These are phyloP conservation scores for Hypoxylon lienhwacheense DNA, from an alignment of 495 filamentous ascomycete genomes.

Conservation along the genomic window DNA sequence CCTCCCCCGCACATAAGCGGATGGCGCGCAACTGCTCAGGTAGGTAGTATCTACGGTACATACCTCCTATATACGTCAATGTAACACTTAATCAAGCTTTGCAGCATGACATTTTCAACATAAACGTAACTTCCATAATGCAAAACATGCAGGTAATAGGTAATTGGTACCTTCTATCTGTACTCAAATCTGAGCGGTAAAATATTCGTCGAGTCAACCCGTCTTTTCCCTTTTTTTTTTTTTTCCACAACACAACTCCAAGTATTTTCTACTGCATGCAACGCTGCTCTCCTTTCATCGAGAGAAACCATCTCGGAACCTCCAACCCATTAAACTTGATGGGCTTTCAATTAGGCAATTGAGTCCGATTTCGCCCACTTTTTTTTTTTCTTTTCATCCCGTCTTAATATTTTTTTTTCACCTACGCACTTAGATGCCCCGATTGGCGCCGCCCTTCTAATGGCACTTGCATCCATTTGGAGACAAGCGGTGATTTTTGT, in stretches of 20 bases:
- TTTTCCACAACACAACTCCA: too few relatives aligned
- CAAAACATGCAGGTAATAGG: neutral
- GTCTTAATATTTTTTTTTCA: constrained; percentile 9
- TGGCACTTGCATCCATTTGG: constrained; percentile 35
- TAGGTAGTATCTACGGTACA: too few relatives aligned
- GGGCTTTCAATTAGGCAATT: constrained; percentile 34
- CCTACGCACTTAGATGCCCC: constrained; percentile 17
- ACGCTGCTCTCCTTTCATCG: constrained; percentile 14
- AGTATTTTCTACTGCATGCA: constrained; percentile 19
- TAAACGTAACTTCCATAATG: too few relatives aligned
- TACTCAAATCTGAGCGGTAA: neutral
- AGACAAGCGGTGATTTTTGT: constrained; percentile 22
- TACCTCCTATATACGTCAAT: too few relatives aligned
- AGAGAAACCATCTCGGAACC: constrained; percentile 26
- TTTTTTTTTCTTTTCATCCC: constrained; percentile 2
- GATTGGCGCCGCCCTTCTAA: constrained; percentile 9
- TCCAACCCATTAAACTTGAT: constrained; percentile 22
- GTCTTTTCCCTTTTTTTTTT: too few relatives aligned
- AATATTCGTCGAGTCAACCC: constrained; percentile 12
- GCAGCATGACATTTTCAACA: constrained; percentile 2
- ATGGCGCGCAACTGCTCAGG: too few relatives aligned
- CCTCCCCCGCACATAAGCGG: constrained; percentile 28
- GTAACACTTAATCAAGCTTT: constrained; percentile 3
- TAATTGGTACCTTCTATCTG: neutral
- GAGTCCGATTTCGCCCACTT: constrained; percentile 23